Conservation (phyloP, 495 filamentous ascomycete genomes). For the Pyrenula massariospora region DNA sequence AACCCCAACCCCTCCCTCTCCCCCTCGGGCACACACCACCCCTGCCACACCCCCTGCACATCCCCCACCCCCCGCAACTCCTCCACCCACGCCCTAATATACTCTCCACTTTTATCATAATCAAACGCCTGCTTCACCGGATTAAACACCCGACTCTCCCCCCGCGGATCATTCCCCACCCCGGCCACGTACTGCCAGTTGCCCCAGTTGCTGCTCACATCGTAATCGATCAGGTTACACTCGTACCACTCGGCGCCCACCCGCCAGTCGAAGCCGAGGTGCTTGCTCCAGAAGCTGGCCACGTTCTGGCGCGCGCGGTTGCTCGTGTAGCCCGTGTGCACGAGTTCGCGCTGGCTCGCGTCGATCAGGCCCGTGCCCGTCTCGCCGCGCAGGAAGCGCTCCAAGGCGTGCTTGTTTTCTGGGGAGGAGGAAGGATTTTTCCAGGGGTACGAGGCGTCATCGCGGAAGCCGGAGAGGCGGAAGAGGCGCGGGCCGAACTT, state of each 20-base stretch:
- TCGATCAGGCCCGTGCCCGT: conserved; percentile 64
- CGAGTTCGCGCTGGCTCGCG: conserved; percentile 54
- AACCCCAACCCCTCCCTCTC: conserved; percentile 39
- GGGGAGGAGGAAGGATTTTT: conserved; percentile 9
- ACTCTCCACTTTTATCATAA: conserved; percentile 54
- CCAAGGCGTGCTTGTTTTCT: conserved; percentile 17
- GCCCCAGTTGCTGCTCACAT: conserved; percentile 60
- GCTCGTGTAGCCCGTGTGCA: conserved; percentile 59
- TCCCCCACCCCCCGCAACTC: conserved; percentile 42
- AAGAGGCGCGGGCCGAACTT: conserved; percentile 55
- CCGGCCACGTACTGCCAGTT: conserved; percentile 70
- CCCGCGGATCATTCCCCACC: conserved; percentile 61
- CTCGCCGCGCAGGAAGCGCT: conserved; percentile 45
- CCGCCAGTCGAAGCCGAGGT: conserved; percentile 63
- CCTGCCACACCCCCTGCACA: conserved; percentile 48
- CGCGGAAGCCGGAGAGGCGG: conserved; percentile 43
- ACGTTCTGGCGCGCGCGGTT: conserved; percentile 64
- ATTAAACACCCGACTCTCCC: conserved; percentile 56
- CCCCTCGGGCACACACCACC: conserved; percentile 42
- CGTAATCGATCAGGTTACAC: conserved; percentile 55
- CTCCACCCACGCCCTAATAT: conserved; percentile 53
- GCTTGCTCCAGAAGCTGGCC: conserved; percentile 57
- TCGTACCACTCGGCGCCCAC: conserved; percentile 73
- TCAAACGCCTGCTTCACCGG: conserved; percentile 44
- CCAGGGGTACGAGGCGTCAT: conserved; percentile 21